Evolutionary conservation across 108 stramenopile species (phyloP).

Genomic region (Ochromonas danica): DNA sequence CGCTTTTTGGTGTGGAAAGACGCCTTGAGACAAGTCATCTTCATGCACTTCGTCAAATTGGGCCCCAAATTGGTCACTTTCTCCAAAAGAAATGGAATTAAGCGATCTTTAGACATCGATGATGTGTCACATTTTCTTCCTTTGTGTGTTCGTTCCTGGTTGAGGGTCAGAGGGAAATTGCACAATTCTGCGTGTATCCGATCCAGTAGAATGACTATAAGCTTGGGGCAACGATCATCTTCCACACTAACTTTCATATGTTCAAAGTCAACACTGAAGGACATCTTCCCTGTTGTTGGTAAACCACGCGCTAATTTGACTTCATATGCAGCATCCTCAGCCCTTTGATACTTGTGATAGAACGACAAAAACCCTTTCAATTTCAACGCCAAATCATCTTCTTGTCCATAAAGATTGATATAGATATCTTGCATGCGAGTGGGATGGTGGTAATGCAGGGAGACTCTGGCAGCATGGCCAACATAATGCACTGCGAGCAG

Average conservation of each 20-base stretch:
- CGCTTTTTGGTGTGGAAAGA: too few relatives aligned
- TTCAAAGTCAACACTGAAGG: constrained; percentile 3
- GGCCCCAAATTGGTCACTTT: neutral
- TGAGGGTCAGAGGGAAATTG: neutral
- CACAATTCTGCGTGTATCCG: neutral
- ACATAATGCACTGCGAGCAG: neutral
- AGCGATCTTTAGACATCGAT: neutral
- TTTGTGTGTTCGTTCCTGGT: neutral
- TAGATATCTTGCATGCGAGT: neutral
- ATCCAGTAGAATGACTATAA: neutral
- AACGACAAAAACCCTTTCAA: neutral
- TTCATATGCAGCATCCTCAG: neutral
- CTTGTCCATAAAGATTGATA: constrained; percentile 8
- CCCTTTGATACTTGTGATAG: neutral
- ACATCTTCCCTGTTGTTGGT: constrained; percentile 21
- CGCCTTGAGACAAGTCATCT: too few relatives aligned
- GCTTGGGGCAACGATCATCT: neutral
- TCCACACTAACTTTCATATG: constrained; percentile 7
- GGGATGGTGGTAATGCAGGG: neutral
- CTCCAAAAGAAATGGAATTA: neutral
- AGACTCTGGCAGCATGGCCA: neutral
- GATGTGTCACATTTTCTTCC: neutral
- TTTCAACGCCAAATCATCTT: neutral
- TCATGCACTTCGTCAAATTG: neutral
- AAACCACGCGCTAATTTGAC: constrained; percentile 21